Conservation (phyloP, 805 yeast genomes). For the Candida namnaoensis region DNA sequence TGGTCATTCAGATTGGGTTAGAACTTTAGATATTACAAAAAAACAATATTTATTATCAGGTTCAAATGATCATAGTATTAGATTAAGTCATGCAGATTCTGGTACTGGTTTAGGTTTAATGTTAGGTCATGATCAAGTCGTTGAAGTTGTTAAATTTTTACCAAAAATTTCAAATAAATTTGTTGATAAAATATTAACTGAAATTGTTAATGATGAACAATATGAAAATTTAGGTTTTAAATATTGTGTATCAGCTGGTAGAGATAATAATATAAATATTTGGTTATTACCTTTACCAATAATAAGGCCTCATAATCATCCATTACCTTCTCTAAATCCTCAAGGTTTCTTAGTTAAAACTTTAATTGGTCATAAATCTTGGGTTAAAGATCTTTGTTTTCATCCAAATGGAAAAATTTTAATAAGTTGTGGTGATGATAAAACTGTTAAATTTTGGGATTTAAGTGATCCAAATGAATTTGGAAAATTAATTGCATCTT, state of each 20-base stretch:
- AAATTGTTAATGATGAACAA: conserved; percentile 9
- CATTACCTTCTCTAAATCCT: conserved; percentile 50
- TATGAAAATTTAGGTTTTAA: conserved; percentile 45
- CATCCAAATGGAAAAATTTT: conserved; percentile 74
- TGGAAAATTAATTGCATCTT: conserved; percentile 38
- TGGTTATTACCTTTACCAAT: conserved; percentile 75
- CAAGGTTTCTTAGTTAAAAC: conserved; percentile 52
- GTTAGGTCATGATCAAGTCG: conserved; percentile 76
- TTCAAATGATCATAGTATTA: conserved; percentile 68
- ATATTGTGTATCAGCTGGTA: conserved; percentile 69
- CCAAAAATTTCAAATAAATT: conserved; percentile 41
- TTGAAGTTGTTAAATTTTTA: conserved; percentile 64
- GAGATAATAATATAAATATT: conserved; percentile 66
- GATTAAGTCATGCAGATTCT: conserved; percentile 56
- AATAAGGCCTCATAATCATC: conserved; percentile 42
- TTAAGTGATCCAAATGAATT: conserved; percentile 20
- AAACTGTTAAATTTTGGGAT: conserved; percentile 74
- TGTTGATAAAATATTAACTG: conserved; percentile 34
- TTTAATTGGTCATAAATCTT: conserved; percentile 70
- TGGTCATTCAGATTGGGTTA: conserved; percentile 88
- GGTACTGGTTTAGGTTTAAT: conserved; percentile 63
- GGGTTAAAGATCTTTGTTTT: conserved; percentile 65
- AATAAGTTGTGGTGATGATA: conserved; percentile 74
- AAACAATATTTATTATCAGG: conserved; percentile 62
- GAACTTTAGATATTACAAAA: conserved; percentile 45